Percentiles rank a stretch among this genome's conserved stretches.
phyloP scores from a whole-genome alignment of 768 basidiomycete genomes.

The Serendipita sp. region DNA sequence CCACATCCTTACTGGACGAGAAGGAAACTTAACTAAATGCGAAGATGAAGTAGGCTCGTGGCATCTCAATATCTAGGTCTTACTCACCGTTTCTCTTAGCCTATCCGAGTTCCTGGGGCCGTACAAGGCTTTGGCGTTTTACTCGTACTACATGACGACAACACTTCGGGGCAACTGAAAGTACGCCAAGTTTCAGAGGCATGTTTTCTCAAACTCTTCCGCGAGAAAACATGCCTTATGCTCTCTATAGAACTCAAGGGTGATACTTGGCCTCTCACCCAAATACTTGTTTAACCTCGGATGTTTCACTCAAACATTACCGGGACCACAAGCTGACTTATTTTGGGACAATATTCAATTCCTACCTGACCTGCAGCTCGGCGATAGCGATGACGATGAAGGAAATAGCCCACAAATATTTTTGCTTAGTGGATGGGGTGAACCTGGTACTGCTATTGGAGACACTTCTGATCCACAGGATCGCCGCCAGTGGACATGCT shows the following conservation, averaged over 20 bases:
- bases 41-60: constrained; percentile 50
- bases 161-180: constrained; percentile 33
- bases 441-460: constrained; percentile 35
- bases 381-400: constrained; percentile 19
- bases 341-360: constrained; percentile 64
- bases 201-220: constrained; percentile 11
- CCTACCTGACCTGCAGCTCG: constrained; percentile 33
- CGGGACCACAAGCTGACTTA: constrained; percentile 44
- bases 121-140: constrained; percentile 75
- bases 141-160: constrained; percentile 47
- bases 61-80: background rate
- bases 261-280: constrained; percentile 60
- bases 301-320: constrained; percentile 57
- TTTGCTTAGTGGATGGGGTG: constrained; percentile 51
- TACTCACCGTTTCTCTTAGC: constrained; percentile 25
- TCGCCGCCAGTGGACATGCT: constrained; percentile 45
- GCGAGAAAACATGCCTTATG: background rate
- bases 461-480: constrained; percentile 19
- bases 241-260: constrained; percentile 43
- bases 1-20: constrained; percentile 52
- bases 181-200: constrained; percentile 76
- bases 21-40: constrained; percentile 47
- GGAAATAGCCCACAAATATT: constrained; percentile 52
- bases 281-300: constrained; percentile 51
- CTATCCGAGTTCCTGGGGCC: constrained; percentile 66